Base-by-base conservation (phyloP, 192 early-diverging fungal species). In the Lobosporangium transversale region DNA sequence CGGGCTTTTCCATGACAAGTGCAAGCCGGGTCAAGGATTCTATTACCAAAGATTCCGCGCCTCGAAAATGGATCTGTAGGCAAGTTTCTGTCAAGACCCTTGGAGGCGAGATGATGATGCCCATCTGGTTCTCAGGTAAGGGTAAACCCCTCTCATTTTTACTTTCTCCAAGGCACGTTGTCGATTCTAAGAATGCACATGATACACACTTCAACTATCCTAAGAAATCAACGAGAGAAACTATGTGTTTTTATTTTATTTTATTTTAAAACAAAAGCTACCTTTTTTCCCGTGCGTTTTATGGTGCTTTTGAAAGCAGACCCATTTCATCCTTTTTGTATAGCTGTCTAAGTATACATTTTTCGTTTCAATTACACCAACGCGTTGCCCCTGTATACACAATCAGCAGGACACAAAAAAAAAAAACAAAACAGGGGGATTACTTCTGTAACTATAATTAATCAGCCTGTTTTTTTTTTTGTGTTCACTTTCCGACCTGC, bases 81-180 rank as follows among this genome's bases (percentile, higher is more conserved):
- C 62, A 65, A 23, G 63, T 75, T 8, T 63, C 63, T n/a, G 62
- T 75, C 57, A 65, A 65, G 63, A 75, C 70, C 0, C 63, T 75
- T 7, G 70, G 70, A 30, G 70, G 70, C 1, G 70, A 75, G 58
- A 75, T 75, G 70, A 65, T 75, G 62, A 60, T 66, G 63, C 70
- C 70, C 10, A 47, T 75, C 20, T 75, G 70, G 70, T 66, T 75
- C 31, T 61, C 70, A n/a, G 55, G 70, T 75, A 66, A 44, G 43
- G 31, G 10, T 48, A n/a, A 42, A n/a, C n/a, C n/a, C n/a, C n/a
- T n/a, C n/a, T n/a, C n/a, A n/a, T n/a, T n/a, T n/a, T n/a, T n/a
- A n/a, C n/a, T n/a, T n/a, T n/a, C n/a, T n/a, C n/a, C n/a, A n/a
- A n/a, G n/a, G n/a, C n/a, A n/a, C n/a, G n/a, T n/a, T n/a, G n/a